A percentile compares a stretch with the other conserved stretches of the same genome.
Evolutionary conservation across 805 yeast genomes (phyloP).

Genomic region (Isabelozyma rhagii): DNA sequence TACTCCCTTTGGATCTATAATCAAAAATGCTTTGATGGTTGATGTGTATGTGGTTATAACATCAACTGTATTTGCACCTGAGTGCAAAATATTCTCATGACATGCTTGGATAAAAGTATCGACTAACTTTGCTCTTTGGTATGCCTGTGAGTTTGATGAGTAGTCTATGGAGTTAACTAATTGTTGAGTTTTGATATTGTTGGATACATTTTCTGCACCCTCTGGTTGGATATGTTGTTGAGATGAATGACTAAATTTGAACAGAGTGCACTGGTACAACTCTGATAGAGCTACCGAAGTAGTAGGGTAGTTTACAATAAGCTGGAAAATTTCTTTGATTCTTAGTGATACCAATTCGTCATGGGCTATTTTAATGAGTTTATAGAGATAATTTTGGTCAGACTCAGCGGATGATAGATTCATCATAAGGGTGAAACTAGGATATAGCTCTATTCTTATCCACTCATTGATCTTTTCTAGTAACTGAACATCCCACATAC

Average conservation of each 20-base stretch:
- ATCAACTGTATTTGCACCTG: conserved; percentile 77
- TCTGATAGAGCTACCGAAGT: conserved; percentile 57
- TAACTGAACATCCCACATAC: conserved; percentile 38
- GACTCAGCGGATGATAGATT: conserved; percentile 9
- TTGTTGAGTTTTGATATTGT: conserved; percentile 3
- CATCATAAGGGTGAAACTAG: conserved; percentile 23
- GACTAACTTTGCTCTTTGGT: conserved; percentile 53
- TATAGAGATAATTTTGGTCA: conserved; percentile 14
- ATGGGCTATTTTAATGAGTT: conserved; percentile 34
- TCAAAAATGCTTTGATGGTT: conserved; percentile 65
- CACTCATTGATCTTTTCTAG: conserved; percentile 31
- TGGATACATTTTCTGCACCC: not conserved
- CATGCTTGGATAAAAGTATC: conserved; percentile 46
- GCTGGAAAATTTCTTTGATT: conserved; percentile 54
- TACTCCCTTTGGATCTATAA: conserved; percentile 86
- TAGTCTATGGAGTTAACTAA: conserved; percentile 12
- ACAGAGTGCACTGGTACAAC: conserved; percentile 48
- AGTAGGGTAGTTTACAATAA: conserved; percentile 52
- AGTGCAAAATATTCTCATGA: conserved; percentile 54
- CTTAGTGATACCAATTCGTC: conserved; percentile 46
- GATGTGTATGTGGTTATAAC: conserved; percentile 67
- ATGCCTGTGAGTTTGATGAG: conserved; percentile 21
- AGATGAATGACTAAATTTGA: conserved; percentile 11
- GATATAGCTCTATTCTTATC: conserved; percentile 37
- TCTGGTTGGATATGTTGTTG: not conserved